Evolutionary conservation across 176 grass and related monocot genomes (phyloP), one percentile per base, ranked within the genome.

Genomic region (Bothriochloa decipiens): DNA sequence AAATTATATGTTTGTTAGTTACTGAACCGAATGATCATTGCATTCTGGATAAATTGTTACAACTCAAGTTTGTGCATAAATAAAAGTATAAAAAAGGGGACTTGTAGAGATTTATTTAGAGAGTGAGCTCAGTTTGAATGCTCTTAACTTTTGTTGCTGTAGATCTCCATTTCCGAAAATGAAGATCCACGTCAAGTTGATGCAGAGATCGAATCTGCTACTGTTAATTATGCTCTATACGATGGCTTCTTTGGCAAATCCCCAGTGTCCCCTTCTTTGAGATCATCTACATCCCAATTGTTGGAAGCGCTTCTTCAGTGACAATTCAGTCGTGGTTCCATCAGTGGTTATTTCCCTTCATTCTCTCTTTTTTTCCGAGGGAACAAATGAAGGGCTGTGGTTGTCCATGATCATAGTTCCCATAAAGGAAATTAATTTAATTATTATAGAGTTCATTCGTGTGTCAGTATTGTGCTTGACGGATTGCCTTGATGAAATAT

Each of bases 221-320:
- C 92, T 65, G 91, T 97, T 70, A 95, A 84, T 36, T 83, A 81
- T 75, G 92, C 95, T 70, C 71, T 95, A 53, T 95, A 89, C 45
- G 89, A 97, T 89, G 95, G 92, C 17, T 97, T 97, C 86, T 95
- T 97, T 13, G 85, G 95, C 68, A 45, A 81, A 76, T 90, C 87
- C 70, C 88, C 95, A 11, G 87, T 97, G 89, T 93, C 90, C 18
- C 92, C 95, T 26, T 90, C 90, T 75, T 70, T 97, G 42, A 93
- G 87, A 84, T 70, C 88, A 12, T 93, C 92, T 2, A 75, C 85
- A 73, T 60, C 81, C 53, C 81, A 85, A 60, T 85, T 89, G 36
- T 72, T 97, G 23, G 70, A 79, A 64, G 68, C 81, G 75, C 65
- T 91, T 69, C 82, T 61, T 22, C 22, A 77, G 64, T 89, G 87